Evolutionary conservation across 805 yeast genomes (phyloP).

Genomic region (Barnettozyma wickerhamii): DNA sequence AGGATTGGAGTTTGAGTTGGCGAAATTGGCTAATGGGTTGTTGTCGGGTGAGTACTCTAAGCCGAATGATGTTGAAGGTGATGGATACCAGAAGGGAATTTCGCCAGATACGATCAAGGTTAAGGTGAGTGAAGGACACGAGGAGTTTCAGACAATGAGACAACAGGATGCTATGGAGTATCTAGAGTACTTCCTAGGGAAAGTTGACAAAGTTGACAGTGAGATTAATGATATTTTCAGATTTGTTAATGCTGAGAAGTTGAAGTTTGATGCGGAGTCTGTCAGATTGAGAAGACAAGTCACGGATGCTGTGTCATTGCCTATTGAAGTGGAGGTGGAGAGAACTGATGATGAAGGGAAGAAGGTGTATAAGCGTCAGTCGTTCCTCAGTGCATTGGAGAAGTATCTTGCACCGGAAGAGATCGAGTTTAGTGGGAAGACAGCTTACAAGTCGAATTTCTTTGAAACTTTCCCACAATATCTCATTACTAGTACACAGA

Average conservation of each 20-base stretch:
- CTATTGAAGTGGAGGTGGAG: conserved; percentile 42
- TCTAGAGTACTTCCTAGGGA: conserved; percentile 60
- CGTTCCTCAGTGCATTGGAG: conserved; percentile 38
- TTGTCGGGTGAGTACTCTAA: conserved; percentile 66
- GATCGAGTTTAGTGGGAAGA: conserved; percentile 38
- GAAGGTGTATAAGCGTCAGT: conserved; percentile 38
- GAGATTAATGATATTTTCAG: conserved; percentile 47
- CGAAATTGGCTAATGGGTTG: conserved; percentile 78
- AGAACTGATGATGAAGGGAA: conserved; percentile 39
- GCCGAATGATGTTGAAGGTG: conserved; percentile 35
- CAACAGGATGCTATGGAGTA: conserved; percentile 98
- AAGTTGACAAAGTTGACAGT: conserved; percentile 45
- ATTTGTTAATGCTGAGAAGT: conserved; percentile 59
- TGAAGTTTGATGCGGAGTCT: conserved; percentile 47
- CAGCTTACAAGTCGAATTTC: conserved; percentile 28
- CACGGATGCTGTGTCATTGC: conserved; percentile 61
- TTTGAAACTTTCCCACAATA: conserved; percentile 67
- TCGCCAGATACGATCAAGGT: conserved; percentile 73
- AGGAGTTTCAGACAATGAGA: conserved; percentile 77
- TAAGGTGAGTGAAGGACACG: conserved; percentile 70
- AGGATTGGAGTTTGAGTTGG: conserved; percentile 69
- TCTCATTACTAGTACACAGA: conserved; percentile 66
- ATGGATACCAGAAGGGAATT: conserved; percentile 65
- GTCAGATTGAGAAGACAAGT: conserved; percentile 55
- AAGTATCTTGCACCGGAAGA: conserved; percentile 51